Conservation (phyloP, 2,329 filamentous ascomycete species). For the Ophiostoma ips region DNA sequence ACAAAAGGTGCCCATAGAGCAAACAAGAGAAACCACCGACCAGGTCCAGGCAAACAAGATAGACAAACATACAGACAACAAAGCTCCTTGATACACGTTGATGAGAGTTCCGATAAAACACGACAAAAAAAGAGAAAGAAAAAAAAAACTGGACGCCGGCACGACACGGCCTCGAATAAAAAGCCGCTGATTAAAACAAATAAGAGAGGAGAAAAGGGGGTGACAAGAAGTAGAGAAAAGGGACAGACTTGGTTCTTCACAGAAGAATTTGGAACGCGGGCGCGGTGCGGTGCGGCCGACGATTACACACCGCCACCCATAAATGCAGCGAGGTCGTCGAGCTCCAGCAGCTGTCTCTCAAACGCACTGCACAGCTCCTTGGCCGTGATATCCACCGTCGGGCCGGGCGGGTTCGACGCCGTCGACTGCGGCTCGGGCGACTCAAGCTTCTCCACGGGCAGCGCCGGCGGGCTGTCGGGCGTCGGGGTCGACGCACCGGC, state of each 20-base stretch:
- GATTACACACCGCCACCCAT: constrained; percentile 46
- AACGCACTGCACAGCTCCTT: constrained; percentile 44
- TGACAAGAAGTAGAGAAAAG: neutral
- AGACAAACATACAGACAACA: neutral
- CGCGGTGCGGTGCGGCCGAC: no score
- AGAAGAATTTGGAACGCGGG: neutral
- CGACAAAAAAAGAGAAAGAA: neutral
- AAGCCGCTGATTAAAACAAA: constrained; percentile 1
- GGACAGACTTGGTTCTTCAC: neutral
- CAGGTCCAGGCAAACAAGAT: neutral
- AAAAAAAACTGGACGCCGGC: neutral
- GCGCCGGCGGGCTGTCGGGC: constrained; percentile 27
- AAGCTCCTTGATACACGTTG: no score
- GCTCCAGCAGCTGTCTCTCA: constrained; percentile 44
- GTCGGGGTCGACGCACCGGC: constrained; percentile 33
- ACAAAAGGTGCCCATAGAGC: no score
- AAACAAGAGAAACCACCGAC: neutral
- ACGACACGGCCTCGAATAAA: neutral
- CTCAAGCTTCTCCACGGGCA: constrained; percentile 18
- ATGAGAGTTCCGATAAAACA: neutral
- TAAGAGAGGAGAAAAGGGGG: neutral
- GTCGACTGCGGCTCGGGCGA: constrained; percentile 20
- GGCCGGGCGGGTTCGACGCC: constrained; percentile 12
- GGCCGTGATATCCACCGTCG: constrained; percentile 39
- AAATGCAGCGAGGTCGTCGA: constrained; percentile 47